A percentile compares a stretch with the other conserved stretches of the same genome.
Conservation (phyloP, 176 grass and related monocot species). For the Aegilops longissima region DNA sequence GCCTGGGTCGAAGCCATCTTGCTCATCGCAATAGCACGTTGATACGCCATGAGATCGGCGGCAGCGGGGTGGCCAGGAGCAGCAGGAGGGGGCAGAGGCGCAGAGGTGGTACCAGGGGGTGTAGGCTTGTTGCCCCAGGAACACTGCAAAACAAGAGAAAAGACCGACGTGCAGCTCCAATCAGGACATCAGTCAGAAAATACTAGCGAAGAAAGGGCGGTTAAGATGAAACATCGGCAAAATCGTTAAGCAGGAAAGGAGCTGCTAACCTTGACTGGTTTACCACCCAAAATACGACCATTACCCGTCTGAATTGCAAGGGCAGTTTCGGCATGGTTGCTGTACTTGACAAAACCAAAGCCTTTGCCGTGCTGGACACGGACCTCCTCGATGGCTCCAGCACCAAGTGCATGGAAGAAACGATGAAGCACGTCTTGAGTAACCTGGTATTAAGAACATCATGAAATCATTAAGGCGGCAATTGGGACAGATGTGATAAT, state of each 20-base stretch:
- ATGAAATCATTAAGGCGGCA: neutral
- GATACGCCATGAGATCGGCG: slow-evolving; percentile 43
- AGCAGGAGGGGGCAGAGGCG: slow-evolving; percentile 63
- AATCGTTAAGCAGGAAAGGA: neutral
- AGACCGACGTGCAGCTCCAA: neutral
- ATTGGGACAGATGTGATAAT: neutral
- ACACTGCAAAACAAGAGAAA: slow-evolving; percentile 46
- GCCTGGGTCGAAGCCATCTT: slow-evolving; percentile 61
- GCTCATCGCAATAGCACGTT: slow-evolving; percentile 53
- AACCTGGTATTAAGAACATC: slow-evolving; percentile 22
- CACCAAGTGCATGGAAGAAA: slow-evolving; percentile 61
- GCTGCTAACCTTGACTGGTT: slow-evolving; percentile 67
- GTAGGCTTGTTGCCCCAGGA: slow-evolving; percentile 93
- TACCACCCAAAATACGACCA: slow-evolving; percentile 61
- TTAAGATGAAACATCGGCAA: neutral
- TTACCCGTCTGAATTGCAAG: slow-evolving; percentile 73
- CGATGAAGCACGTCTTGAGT: slow-evolving; percentile 58
- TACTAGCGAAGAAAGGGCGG: neutral
- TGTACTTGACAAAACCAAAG: slow-evolving; percentile 87
- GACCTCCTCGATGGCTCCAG: slow-evolving; percentile 70
- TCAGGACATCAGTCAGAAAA: neutral
- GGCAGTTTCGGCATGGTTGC: slow-evolving; percentile 64
- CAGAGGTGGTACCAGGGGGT: slow-evolving; percentile 50
- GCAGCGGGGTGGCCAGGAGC: slow-evolving; percentile 36
- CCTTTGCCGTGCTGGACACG: slow-evolving; percentile 79